Evolutionary conservation across 805 yeast genomes (phyloP), one percentile per base, ranked within the genome.

Genomic region (Zygotorulaspora sp.): DNA sequence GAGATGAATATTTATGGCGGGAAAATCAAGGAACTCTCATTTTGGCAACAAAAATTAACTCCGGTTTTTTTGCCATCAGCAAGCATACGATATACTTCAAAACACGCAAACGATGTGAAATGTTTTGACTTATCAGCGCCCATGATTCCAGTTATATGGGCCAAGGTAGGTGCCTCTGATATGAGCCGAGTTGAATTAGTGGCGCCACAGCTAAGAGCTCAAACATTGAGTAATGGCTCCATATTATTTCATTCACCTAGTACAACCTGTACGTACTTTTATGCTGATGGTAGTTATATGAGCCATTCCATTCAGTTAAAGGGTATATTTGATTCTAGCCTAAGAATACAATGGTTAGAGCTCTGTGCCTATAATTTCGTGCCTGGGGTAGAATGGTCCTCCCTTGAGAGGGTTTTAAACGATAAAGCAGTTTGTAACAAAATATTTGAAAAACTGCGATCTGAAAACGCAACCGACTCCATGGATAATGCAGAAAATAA

Each of bases 311-410:
- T 90, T 0, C 75, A 74, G 13, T 61, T 80, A 28, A 77, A 77
- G 45, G 75, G 83, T 7, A 66, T 77, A 5, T 73, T 86, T 62
- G 80, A 77, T 52, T 66, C 80, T 21, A 73, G 71, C 36, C 64
- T 84, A 43, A 72, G 75, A 45, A 73, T 87, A 19, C 94, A 85
- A 47, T 82, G 83, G 77, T 57, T 82, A 29, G 94, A 84, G 51
- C 64, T 81, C 44, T 73, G 72, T 17, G 59, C 72, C 4, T 68
- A 67, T 38, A 66, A 70, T 48, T 62, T 70, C 57, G 53, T 67
- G 36, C 71, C 80, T 40, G 67, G 67, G 44, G 47, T 74, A 43
- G 65, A 66, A 53, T 65, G 73, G 72, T 64, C 62, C 5, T 58
- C 74, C 0, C 45, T 74, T 25, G 78, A 74, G 36, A 64, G 58